These are phyloP conservation scores for Mycosphaerella sp. DNA, from an alignment of 2,329 filamentous ascomycete species.

Conservation along the genomic window DNA sequence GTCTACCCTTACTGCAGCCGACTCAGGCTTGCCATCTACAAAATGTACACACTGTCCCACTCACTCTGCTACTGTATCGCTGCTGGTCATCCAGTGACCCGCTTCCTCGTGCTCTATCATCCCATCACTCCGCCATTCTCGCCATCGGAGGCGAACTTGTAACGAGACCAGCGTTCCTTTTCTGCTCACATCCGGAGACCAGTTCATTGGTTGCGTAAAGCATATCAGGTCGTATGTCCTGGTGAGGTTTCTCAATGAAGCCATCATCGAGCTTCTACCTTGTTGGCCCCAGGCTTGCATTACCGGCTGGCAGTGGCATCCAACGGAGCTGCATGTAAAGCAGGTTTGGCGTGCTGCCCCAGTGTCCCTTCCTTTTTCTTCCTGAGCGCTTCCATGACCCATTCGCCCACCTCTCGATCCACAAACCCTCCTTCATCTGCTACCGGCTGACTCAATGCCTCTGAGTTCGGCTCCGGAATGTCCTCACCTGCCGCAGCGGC, in stretches of 20 bases:
- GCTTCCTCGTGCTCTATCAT: neutral
- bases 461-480: conserved; percentile 2
- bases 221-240: too few species aligned
- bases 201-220: neutral
- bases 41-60: neutral
- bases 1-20: neutral
- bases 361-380: conserved; percentile 55
- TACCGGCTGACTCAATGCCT: conserved; percentile 35
- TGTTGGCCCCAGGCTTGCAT: neutral
- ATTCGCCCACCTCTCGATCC: conserved; percentile 77
- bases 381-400: conserved; percentile 69
- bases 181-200: neutral
- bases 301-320: conserved; percentile 46
- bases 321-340: conserved; percentile 78
- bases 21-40: neutral
- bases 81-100: conserved; percentile 2
- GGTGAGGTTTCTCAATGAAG: neutral
- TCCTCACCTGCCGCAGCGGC: conserved; percentile 19
- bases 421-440: conserved; percentile 33
- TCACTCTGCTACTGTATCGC: conserved; percentile 13
- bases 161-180: conserved; percentile 14
- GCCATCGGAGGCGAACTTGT: conserved; percentile 7
- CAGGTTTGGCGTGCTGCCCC: conserved; percentile 59
- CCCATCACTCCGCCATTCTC: neutral
- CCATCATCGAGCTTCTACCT: neutral